Evolutionary conservation across 495 filamentous ascomycete genomes (phyloP).

Genomic region (Neurospora sp.): DNA sequence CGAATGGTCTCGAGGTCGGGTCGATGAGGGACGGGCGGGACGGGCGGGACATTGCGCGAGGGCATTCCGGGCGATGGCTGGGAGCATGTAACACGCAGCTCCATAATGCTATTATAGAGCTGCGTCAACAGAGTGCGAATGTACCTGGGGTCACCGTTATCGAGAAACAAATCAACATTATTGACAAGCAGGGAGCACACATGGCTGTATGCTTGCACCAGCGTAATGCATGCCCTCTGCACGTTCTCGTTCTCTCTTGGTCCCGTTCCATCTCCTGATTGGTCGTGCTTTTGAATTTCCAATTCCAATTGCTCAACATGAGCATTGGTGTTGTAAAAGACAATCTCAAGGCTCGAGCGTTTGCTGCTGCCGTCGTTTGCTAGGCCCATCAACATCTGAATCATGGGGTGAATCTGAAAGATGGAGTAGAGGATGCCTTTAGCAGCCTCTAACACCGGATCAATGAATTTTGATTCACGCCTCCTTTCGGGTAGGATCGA

Average conservation of each 20-base stretch:
- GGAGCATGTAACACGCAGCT: conserved; percentile 46
- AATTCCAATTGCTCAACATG: conserved; percentile 67
- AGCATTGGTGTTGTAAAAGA: conserved; percentile 64
- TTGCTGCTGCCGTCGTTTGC: conserved; percentile 56
- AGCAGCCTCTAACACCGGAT: conserved; percentile 65
- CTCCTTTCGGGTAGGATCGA: conserved; percentile 79
- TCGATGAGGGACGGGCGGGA: conserved; percentile 13
- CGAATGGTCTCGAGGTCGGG: conserved; percentile 30
- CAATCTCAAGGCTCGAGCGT: conserved; percentile 63
- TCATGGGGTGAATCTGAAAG: conserved; percentile 67
- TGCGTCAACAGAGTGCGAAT: conserved; percentile 71
- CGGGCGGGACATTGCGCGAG: conserved; percentile 3
- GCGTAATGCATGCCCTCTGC: conserved; percentile 52
- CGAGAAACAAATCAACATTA: conserved; percentile 58
- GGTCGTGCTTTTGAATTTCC: conserved; percentile 56
- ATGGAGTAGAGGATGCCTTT: conserved; percentile 84
- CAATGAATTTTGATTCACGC: conserved; percentile 44
- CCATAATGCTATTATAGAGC: conserved; percentile 70
- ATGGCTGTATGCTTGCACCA: conserved; percentile 66
- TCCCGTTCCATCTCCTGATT: conserved; percentile 38
- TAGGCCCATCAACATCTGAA: conserved; percentile 60
- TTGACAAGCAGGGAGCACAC: conserved; percentile 60
- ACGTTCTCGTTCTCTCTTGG: conserved; percentile 56
- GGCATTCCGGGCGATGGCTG: conserved; percentile 9
- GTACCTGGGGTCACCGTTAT: conserved; percentile 66